A percentile compares a stretch with the other conserved stretches of the same genome.
These are phyloP conservation scores for Penicillium odoratum DNA, from an alignment of 495 filamentous ascomycete genomes.

Conservation along the genomic window DNA sequence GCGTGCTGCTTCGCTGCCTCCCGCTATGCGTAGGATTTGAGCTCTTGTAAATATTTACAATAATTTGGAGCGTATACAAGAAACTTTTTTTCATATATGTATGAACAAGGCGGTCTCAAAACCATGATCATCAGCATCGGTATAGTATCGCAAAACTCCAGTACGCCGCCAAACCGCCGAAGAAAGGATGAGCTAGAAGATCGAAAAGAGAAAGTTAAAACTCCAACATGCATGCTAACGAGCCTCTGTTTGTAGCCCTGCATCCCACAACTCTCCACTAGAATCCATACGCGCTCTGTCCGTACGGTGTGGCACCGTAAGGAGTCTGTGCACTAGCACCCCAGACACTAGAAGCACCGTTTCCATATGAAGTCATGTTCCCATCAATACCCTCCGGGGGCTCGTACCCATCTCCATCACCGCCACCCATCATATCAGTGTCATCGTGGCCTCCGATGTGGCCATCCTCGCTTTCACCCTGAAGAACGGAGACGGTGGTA, in stretches of 20 bases:
- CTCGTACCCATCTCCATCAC: conserved; percentile 60
- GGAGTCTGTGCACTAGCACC: conserved; percentile 59
- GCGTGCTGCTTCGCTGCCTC: too few relatives aligned
- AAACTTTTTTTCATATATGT: neutral
- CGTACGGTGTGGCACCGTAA: conserved; percentile 72
- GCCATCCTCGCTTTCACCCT: conserved; percentile 44
- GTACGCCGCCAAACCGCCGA: conserved; percentile 28
- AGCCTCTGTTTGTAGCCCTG: conserved; percentile 14
- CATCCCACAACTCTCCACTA: neutral
- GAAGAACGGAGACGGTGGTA: conserved; percentile 72
- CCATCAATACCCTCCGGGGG: conserved; percentile 64
- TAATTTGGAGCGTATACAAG: too few relatives aligned
- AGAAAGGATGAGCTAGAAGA: conserved; percentile 14
- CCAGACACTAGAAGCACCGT: conserved; percentile 62
- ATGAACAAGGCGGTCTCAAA: conserved; percentile 18
- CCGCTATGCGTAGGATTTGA: too few relatives aligned
- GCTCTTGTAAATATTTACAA: too few relatives aligned
- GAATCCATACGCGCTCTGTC: conserved; percentile 54
- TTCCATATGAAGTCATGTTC: conserved; percentile 74
- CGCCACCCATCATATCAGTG: conserved; percentile 58
- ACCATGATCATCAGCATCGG: conserved; percentile 9
- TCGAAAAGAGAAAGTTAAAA: conserved; percentile 16
- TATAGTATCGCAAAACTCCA: conserved; percentile 24
- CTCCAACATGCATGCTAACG: conserved; percentile 27
- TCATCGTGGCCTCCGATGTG: conserved; percentile 51